phyloP scores from a whole-genome alignment of 345 rosid species.

The Populus davidiana region DNA sequence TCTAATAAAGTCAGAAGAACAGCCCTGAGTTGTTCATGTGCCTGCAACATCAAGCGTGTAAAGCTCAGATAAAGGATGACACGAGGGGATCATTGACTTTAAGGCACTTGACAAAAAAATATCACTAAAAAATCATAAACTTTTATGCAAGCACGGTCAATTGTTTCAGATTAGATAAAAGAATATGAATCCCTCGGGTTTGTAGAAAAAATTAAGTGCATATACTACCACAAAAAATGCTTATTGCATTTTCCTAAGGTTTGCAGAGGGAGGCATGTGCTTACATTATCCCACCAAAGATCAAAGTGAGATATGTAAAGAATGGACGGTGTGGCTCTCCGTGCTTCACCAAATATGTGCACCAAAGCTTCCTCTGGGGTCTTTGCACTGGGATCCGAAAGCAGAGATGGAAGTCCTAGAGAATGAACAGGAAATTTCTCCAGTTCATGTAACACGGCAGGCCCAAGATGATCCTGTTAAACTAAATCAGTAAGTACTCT shows the following conservation, averaged over 20 bases:
- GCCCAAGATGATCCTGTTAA: constrained; percentile 99
- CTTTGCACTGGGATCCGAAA: constrained; percentile 98
- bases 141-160: not conserved
- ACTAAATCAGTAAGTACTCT: constrained; percentile 73
- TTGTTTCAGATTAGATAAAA: constrained; percentile 1
- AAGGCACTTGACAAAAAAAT: not conserved
- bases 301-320: constrained; percentile 85
- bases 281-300: constrained; percentile 99
- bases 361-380: constrained; percentile 98
- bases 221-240: not conserved
- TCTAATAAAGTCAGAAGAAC: constrained; percentile 85
- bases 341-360: constrained; percentile 96
- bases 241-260: not conserved
- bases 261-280: constrained; percentile 22
- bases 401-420: constrained; percentile 95
- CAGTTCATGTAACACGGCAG: constrained; percentile 91
- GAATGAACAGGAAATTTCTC: constrained; percentile 98
- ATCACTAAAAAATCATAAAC: not conserved
- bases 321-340: constrained; percentile 92
- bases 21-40: constrained; percentile 91
- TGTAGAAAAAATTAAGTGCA: not conserved
- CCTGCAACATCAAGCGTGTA: constrained; percentile 52
- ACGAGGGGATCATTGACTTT: not conserved
- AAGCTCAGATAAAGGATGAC: not conserved
- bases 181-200: not conserved